phyloP scores from a whole-genome alignment of 768 basidiomycete genomes.

The Austroboletus festivus region DNA sequence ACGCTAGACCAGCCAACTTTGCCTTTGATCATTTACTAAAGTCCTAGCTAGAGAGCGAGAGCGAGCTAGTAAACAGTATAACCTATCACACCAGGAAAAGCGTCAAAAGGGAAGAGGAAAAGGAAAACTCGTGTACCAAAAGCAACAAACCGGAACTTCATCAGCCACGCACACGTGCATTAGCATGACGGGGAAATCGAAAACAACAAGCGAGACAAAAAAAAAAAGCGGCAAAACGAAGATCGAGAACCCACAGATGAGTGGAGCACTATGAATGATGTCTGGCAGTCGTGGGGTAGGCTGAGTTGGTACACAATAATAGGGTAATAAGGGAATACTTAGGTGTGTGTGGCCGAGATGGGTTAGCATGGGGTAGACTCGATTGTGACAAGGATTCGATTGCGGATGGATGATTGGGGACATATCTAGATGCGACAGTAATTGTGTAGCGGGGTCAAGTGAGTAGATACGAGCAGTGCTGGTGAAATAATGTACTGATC shows the following conservation, averaged over 20 bases:
- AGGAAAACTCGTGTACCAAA: constrained; percentile 10
- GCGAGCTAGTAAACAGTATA: constrained; percentile 2
- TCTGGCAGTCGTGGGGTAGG: constrained; percentile 10
- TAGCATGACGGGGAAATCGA: constrained; percentile 1
- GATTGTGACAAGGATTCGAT: constrained; percentile 15
- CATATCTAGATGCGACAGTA: constrained; percentile 22
- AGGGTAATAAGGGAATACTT: constrained; percentile 28
- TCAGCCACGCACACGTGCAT: constrained; percentile 1
- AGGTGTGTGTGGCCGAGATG: constrained; percentile 18
- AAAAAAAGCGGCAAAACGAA: constrained; percentile 20
- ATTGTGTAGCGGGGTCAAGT: constrained; percentile 12
- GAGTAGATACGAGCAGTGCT: constrained; percentile 28
- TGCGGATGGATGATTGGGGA: constrained; percentile 19
- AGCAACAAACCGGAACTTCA: constrained; percentile 19
- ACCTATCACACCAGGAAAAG: constrained; percentile 13
- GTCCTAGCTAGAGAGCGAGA: constrained; percentile 1
- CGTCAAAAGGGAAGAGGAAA: constrained; percentile 7
- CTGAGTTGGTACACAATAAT: constrained; percentile 26
- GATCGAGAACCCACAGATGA: constrained; percentile 4
- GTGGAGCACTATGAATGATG: constrained; percentile 21
- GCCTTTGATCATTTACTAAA: not conserved
- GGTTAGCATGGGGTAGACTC: not conserved
- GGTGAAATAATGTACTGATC: constrained; percentile 21
- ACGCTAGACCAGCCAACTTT: constrained; percentile 17
- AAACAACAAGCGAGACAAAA: constrained; percentile 19